phyloP scores from a whole-genome alignment of 2,329 filamentous ascomycete species.

The Lasiodiplodia sp. region DNA sequence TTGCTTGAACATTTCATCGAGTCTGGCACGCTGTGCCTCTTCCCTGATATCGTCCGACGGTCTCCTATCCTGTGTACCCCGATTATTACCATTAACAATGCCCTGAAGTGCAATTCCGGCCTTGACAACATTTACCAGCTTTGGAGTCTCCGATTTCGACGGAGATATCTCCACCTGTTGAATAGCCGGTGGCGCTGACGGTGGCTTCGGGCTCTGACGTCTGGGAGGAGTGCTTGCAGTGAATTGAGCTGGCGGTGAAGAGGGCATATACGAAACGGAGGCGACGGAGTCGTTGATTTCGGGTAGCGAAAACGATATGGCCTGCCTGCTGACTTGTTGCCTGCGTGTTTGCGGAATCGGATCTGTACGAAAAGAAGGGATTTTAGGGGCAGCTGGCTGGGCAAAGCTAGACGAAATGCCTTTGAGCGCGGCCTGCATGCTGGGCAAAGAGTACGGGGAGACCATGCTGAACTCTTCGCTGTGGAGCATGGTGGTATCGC shows the following conservation, averaged over 20 bases:
- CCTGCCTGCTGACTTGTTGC: background rate
- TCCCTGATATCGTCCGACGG: slow-evolving; percentile 35
- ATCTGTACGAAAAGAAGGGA: slow-evolving; percentile 14
- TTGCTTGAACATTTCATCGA: slow-evolving; percentile 48
- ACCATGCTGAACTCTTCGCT: slow-evolving; percentile 62
- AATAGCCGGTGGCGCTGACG: slow-evolving; percentile 42
- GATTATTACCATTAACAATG: slow-evolving; percentile 42
- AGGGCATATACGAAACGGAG: slow-evolving; percentile 30
- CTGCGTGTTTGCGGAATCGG: slow-evolving; percentile 4
- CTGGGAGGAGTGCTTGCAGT: slow-evolving; percentile 40
- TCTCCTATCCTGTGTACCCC: slow-evolving; percentile 32
- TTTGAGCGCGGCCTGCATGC: slow-evolving; percentile 37
- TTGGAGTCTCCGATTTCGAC: slow-evolving; percentile 19
- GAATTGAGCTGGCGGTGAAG: slow-evolving; percentile 35
- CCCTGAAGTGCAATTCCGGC: slow-evolving; percentile 49
- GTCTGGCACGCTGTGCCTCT: slow-evolving; percentile 34
- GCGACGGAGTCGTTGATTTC: slow-evolving; percentile 22
- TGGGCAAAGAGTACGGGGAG: slow-evolving; percentile 55
- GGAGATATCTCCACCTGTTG: slow-evolving; percentile 34
- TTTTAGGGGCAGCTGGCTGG: background rate
- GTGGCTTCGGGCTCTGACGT: slow-evolving; percentile 35
- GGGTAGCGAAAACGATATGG: slow-evolving; percentile 14
- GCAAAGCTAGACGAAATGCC: slow-evolving; percentile 28
- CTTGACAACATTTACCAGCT: slow-evolving; percentile 45
- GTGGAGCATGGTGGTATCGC: slow-evolving; percentile 55